Percentiles rank a stretch among this genome's conserved stretches.
phyloP scores from a whole-genome alignment of 2,329 filamentous ascomycete genomes.

The Monosporascus ibericus region DNA sequence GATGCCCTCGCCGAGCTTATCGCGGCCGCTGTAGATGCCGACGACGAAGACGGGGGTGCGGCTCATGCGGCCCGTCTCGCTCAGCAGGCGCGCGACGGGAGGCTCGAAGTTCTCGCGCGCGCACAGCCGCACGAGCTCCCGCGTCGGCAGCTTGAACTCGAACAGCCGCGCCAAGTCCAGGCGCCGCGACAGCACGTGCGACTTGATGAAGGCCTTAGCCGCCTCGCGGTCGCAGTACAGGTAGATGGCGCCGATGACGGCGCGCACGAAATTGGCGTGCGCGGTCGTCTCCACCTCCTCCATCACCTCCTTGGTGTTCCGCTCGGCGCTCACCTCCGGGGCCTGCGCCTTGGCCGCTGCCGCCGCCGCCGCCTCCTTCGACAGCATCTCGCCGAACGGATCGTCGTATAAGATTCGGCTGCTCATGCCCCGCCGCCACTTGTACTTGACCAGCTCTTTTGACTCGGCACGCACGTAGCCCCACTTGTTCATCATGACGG shows the following conservation, averaged over 20 bases:
- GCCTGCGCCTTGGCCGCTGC: background rate
- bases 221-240: constrained; percentile 73
- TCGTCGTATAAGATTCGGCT: constrained; percentile 77
- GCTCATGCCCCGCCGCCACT: constrained; percentile 64
- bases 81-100: constrained; percentile 80
- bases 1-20: constrained; percentile 88
- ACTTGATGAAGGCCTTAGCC: constrained; percentile 75
- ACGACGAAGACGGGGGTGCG: constrained; percentile 88
- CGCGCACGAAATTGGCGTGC: constrained; percentile 71
- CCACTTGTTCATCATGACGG: constrained; percentile 41
- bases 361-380: constrained; percentile 2
- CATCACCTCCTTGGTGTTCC: constrained; percentile 17
- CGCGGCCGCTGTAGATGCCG: constrained; percentile 83
- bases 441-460: constrained; percentile 37
- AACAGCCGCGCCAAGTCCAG: constrained; percentile 75
- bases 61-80: constrained; percentile 81
- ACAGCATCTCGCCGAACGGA: constrained; percentile 67
- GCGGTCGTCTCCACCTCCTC: constrained; percentile 35
- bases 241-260: constrained; percentile 79
- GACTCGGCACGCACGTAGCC: constrained; percentile 48
- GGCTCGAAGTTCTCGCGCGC: constrained; percentile 81
- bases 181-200: constrained; percentile 76
- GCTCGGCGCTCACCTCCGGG: constrained; percentile 13
- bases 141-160: constrained; percentile 74
- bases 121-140: constrained; percentile 78